A percentile compares a stretch with the other conserved stretches of the same genome.
Conservation (phyloP, 371 early-diverging fungal genomes). For the Apophysomyces ossiformis region DNA sequence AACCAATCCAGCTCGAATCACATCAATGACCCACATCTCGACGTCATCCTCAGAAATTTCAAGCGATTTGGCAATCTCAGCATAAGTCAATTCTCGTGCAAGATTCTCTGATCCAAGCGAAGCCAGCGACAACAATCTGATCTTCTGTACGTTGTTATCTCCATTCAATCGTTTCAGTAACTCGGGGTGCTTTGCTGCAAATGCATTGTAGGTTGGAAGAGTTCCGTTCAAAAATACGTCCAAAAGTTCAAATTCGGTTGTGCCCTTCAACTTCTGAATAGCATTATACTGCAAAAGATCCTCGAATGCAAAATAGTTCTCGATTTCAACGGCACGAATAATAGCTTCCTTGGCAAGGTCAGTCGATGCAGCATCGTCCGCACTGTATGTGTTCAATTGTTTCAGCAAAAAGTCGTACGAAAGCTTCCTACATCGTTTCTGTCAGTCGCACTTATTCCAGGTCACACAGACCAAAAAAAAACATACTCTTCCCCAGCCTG, state of each 20-base stretch:
- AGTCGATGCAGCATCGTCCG: constrained; percentile 34
- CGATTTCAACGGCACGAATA: constrained; percentile 69
- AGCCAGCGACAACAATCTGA: constrained; percentile 86
- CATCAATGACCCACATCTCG: constrained; percentile 93
- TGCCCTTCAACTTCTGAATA: constrained; percentile 72
- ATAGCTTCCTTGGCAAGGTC: constrained; percentile 61
- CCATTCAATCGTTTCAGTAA: constrained; percentile 62
- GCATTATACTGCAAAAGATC: constrained; percentile 73
- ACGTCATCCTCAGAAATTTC: constrained; percentile 83
- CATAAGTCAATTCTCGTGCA: constrained; percentile 73
- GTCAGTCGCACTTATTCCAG: background rate
- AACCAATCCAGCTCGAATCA: constrained; percentile 89
- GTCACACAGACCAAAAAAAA: background rate
- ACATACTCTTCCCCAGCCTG: constrained; percentile 69
- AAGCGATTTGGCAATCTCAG: constrained; percentile 73
- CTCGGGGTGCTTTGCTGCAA: constrained; percentile 54
- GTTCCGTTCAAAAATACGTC: constrained; percentile 78
- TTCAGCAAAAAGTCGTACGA: constrained; percentile 72
- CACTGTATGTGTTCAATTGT: constrained; percentile 63
- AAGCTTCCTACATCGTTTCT: constrained; percentile 40
- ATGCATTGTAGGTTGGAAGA: constrained; percentile 69
- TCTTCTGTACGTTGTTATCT: constrained; percentile 75
- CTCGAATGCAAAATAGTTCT: constrained; percentile 83
- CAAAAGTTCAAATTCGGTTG: constrained; percentile 68
- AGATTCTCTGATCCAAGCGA: constrained; percentile 79